phyloP scores from a whole-genome alignment of 345 rosid genomes.

The Cardamine chenopodiifolia region DNA sequence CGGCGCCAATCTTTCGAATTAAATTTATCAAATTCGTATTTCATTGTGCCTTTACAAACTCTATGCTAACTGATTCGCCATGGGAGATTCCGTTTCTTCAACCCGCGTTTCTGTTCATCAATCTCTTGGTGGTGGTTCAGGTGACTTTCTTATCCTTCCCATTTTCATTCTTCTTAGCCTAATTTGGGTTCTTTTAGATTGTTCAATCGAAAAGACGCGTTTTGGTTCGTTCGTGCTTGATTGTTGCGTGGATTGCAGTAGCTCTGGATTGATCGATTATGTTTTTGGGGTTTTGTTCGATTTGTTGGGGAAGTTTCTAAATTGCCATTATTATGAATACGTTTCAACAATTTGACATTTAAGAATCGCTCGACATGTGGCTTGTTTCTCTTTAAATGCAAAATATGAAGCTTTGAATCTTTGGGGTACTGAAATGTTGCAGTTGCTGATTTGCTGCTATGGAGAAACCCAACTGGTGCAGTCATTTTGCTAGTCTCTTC shows the following conservation, averaged over 20 bases:
- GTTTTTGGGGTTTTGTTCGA: not conserved
- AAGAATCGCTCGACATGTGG: not conserved
- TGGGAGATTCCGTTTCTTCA: constrained; percentile 56
- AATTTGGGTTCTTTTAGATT: not conserved
- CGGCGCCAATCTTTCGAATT: not conserved
- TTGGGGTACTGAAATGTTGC: not conserved
- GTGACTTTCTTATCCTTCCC: constrained; percentile 35
- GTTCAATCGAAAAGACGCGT: not conserved
- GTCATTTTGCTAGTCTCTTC: constrained; percentile 53
- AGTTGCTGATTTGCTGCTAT: constrained; percentile 86
- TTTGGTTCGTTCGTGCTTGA: not conserved
- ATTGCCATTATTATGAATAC: no score
- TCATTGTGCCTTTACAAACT: not conserved
- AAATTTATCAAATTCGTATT: constrained; percentile 6
- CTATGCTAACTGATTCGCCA: constrained; percentile 44
- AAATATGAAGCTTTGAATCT: not conserved
- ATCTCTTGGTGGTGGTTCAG: constrained; percentile 78
- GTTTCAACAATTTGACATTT: not conserved
- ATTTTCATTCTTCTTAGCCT: not conserved
- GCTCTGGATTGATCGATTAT: constrained; percentile 5
- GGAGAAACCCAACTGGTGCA: constrained; percentile 72
- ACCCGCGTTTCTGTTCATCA: constrained; percentile 62
- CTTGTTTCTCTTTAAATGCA: not conserved
- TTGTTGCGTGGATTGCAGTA: no score
- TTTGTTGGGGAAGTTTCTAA: not conserved